These are phyloP conservation scores for Tinospora cordifolia DNA, from an alignment of 164 flowering plant species.

Conservation along the genomic window DNA sequence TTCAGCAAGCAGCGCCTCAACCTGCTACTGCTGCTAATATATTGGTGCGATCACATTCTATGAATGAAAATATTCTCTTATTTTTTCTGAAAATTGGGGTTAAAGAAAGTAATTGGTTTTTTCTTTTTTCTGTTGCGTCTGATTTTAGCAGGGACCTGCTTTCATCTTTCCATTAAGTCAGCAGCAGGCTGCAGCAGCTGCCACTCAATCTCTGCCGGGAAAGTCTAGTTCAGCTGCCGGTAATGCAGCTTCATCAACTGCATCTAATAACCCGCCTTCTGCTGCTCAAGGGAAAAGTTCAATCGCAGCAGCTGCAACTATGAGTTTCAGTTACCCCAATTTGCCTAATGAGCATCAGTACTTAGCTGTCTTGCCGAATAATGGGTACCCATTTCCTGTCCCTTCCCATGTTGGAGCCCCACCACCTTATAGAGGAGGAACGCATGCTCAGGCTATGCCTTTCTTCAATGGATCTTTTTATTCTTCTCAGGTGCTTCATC, in stretches of 20 bases:
- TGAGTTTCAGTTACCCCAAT: slow-evolving; percentile 72
- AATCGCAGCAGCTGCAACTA: slow-evolving; percentile 33
- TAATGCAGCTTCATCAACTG: slow-evolving; percentile 25
- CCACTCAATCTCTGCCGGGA: slow-evolving; percentile 32
- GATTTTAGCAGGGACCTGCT: slow-evolving; percentile 70
- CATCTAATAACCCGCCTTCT: slow-evolving; percentile 31
- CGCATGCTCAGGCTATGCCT: slow-evolving; percentile 62
- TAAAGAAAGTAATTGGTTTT: neutral
- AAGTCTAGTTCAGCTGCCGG: slow-evolving; percentile 34
- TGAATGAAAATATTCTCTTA: neutral
- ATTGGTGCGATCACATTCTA: neutral
- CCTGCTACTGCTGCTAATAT: slow-evolving; percentile 24
- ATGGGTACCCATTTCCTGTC: slow-evolving; percentile 68
- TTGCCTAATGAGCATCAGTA: slow-evolving; percentile 76
- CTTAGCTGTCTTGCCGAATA: slow-evolving; percentile 73
- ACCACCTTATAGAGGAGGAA: slow-evolving; percentile 59
- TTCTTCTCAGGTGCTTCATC: slow-evolving; percentile 85
- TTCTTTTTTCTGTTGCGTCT: slow-evolving; percentile 1
- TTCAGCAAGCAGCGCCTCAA: slow-evolving; percentile 61
- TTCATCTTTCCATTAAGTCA: slow-evolving; percentile 76
- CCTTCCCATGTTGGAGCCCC: slow-evolving; percentile 71
- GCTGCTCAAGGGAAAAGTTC: slow-evolving; percentile 25
- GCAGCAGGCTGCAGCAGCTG: slow-evolving; percentile 62
- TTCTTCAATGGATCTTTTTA: slow-evolving; percentile 75
- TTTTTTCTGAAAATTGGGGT: neutral